Evolutionary conservation across 768 basidiomycete genomes (phyloP), one percentile per base, ranked within the genome.

Genomic region (Xanthoconium purpureum): DNA sequence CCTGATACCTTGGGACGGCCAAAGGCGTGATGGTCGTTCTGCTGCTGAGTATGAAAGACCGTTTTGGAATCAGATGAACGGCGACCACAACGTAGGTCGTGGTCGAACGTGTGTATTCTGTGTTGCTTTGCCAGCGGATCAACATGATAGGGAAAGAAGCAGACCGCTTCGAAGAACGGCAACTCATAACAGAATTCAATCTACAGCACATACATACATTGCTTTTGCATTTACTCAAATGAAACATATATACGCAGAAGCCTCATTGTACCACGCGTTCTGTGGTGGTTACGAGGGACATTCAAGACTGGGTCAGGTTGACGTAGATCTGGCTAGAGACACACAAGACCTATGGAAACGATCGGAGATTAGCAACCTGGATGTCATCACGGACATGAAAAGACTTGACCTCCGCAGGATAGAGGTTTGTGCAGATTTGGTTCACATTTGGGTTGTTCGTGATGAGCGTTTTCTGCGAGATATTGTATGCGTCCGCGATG

Each of bases 381-480:
- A 11, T 18, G 7, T n/a, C 37, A 38, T 38, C 43, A 29, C 15
- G 17, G 1, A 45, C 14, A 15, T 49, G 46, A 5, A 58, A 29
- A 49, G 8, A 28, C 14, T 9, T 63, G 60, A 87, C 87, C 78
- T 88, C 84, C 47, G 75, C 78, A 54, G 78, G 67, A 70, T 82
- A 82, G 51, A 88, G 76, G 72, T 85, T 85, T 35, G 67, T 68
- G 71, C 84, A 85, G 8, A 35, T 62, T 10, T 59, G 53, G 67
- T 84, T 72, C 53, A 89, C 67, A 63, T 88, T 84, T 3, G 83
- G 86, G 73, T 89, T 89, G 75, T 89, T 88, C 32, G 74, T 63
- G 57, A 75, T 66, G 24, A 90, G 73, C 20, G 78, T 79, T 38
- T 61, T 74, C 59, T 75, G 57, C 47, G 77, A 63, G 56, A 85